Percentiles rank a stretch among this genome's conserved stretches.
Conservation (phyloP, 345 rosid species). For the Kandelia obovata region DNA sequence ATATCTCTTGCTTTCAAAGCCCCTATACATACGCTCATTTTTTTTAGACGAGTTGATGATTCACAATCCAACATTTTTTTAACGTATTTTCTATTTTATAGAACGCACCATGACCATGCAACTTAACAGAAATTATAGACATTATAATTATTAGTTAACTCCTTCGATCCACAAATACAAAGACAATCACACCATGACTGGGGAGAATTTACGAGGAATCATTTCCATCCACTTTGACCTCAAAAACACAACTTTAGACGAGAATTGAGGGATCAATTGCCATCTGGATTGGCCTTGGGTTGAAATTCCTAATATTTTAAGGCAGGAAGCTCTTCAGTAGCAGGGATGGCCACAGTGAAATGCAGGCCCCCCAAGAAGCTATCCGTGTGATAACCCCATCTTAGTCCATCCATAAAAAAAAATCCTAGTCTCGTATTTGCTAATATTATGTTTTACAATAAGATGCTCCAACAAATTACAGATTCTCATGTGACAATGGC, state of each 20-base stretch:
- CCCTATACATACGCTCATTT: too few relatives aligned
- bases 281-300: neutral
- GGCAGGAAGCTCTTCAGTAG: too few relatives aligned
- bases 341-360: too few relatives aligned
- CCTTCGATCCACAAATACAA: neutral
- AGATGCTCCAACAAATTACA: neutral
- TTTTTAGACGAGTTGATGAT: too few relatives aligned
- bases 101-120: too few relatives aligned
- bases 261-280: neutral
- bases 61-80: too few relatives aligned
- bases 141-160: neutral
- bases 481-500: constrained; percentile 27
- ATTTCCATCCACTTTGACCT: neutral
- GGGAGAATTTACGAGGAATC: neutral
- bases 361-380: too few relatives aligned
- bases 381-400: too few relatives aligned
- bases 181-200: neutral
- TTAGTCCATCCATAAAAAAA: too few relatives aligned
- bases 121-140: too few relatives aligned
- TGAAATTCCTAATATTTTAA: neutral
- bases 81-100: too few relatives aligned
- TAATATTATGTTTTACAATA: neutral
- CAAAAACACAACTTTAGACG: neutral
- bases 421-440: neutral
- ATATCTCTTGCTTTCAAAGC: neutral